Evolutionary conservation across 495 filamentous ascomycete genomes (phyloP).

Genomic region (Hypoxylon crocopeplum): DNA sequence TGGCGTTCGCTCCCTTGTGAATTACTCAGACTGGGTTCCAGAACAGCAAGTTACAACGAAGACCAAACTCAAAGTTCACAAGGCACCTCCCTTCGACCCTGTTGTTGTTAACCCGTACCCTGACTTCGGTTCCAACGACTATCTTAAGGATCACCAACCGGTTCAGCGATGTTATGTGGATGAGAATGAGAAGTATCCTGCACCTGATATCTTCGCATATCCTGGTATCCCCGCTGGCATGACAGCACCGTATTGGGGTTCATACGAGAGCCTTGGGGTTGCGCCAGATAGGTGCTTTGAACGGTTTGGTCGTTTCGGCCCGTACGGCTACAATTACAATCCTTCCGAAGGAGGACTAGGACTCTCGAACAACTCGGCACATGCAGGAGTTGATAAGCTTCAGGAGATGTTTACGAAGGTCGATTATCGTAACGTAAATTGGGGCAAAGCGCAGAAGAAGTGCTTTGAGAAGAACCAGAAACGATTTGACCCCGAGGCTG

Average conservation of each 20-base stretch:
- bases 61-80: conserved; percentile 31
- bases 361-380: conserved; percentile 70
- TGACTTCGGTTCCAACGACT: conserved; percentile 61
- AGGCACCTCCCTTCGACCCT: conserved; percentile 50
- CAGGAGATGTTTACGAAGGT: conserved; percentile 68
- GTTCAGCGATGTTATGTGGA: conserved; percentile 75
- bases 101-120: conserved; percentile 69
- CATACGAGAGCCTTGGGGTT: conserved; percentile 71
- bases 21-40: conserved; percentile 63
- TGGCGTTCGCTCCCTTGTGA: conserved; percentile 67
- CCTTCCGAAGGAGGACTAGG: conserved; percentile 74
- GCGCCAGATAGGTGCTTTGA: conserved; percentile 84
- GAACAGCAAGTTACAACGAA: conserved; percentile 62
- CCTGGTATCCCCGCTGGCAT: conserved; percentile 71
- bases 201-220: conserved; percentile 69
- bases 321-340: conserved; percentile 86
- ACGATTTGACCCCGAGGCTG: conserved; percentile 57
- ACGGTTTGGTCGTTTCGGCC: conserved; percentile 77
- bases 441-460: conserved; percentile 75
- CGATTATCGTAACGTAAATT: conserved; percentile 75
- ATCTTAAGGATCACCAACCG: conserved; percentile 62
- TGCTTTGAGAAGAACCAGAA: conserved; percentile 71
- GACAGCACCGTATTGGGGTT: conserved; percentile 76
- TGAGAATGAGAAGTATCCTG: conserved; percentile 55
- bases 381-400: conserved; percentile 68